A percentile compares a stretch with the other conserved stretches of the same genome.
phyloP scores from a whole-genome alignment of 2,329 filamentous ascomycete genomes.

The Cytospora piceae region DNA sequence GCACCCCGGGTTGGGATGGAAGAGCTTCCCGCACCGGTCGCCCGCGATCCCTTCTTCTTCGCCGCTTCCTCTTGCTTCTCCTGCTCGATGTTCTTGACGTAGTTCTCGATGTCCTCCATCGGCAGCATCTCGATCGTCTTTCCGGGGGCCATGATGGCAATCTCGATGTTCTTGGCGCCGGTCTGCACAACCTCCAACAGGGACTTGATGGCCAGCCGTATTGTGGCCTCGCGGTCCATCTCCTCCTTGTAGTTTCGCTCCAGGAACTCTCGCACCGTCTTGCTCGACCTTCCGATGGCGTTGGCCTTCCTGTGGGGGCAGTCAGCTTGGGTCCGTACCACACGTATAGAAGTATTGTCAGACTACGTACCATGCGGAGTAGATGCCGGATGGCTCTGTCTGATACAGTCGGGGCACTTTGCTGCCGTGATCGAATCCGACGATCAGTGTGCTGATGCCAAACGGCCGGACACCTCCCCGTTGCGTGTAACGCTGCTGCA shows the following conservation, averaged over 20 bases:
- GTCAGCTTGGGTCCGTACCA: conserved; percentile 17
- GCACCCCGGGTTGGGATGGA: conserved; percentile 72
- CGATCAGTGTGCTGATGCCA: conserved; percentile 95
- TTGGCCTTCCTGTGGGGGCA: conserved; percentile 83
- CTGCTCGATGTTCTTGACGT: conserved; percentile 98
- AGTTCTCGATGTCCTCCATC: conserved; percentile 93
- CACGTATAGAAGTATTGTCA: conserved; percentile 27
- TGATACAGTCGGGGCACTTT: conserved; percentile 89
- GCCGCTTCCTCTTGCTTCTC: conserved; percentile 99
- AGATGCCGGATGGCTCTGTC: conserved; percentile 99
- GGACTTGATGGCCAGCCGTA: conserved; percentile 97
- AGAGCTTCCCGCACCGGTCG: conserved; percentile 69
- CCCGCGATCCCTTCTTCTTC: conserved; percentile 88
- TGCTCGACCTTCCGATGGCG: conserved; percentile 96
- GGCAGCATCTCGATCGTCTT: conserved; percentile 92
- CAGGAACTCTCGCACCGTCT: conserved; percentile 97
- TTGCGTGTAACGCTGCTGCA: conserved; percentile 99
- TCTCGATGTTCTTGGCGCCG: conserved; percentile 99
- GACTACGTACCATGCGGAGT: conserved; percentile 85
- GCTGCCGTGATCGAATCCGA: conserved; percentile 96
- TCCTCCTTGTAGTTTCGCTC: conserved; percentile 98
- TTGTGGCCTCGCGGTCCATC: conserved; percentile 95
- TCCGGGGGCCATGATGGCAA: conserved; percentile 94
- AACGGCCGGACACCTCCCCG: conserved; percentile 98
- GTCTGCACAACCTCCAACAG: conserved; percentile 97